Evolutionary conservation across 73 alveolate species (phyloP).

Genomic region (Paramecium sonneborni): DNA sequence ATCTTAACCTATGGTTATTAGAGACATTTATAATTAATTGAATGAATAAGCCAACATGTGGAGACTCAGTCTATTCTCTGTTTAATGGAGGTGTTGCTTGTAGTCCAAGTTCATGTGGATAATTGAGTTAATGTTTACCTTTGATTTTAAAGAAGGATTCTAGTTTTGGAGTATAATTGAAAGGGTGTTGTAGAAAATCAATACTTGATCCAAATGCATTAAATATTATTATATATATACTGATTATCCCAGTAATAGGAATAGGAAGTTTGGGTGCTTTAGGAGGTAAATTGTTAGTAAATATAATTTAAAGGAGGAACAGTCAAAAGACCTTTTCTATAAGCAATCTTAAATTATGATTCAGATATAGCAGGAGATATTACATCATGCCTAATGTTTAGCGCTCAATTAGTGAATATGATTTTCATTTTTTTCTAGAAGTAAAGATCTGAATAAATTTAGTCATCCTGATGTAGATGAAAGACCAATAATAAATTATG

Average conservation of each 20-base stretch:
- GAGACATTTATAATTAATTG: neutral
- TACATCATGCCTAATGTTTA: conserved; percentile 13
- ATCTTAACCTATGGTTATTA: neutral
- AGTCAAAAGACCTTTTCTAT: conserved; percentile 36
- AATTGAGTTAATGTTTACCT: conserved; percentile 10
- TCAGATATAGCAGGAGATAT: neutral
- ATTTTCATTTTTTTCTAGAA: neutral
- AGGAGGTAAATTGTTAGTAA: neutral
- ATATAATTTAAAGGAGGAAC: neutral
- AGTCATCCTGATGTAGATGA: conserved; percentile 48
- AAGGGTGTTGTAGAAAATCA: conserved; percentile 37
- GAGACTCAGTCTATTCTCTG: neutral
- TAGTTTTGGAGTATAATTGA: neutral
- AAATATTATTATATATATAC: neutral
- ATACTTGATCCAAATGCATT: neutral
- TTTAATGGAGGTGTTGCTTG: conserved; percentile 3
- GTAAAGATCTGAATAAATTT: neutral
- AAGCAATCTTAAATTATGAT: conserved; percentile 8
- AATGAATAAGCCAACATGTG: neutral
- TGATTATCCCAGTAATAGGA: conserved; percentile 11
- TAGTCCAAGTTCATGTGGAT: neutral
- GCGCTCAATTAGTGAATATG: neutral
- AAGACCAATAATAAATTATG: conserved; percentile 41
- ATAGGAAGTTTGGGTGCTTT: conserved; percentile 43
- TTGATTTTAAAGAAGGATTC: neutral